Evolutionary conservation across 306 rosid species (phyloP).

Genomic region (Castanea crenata): DNA sequence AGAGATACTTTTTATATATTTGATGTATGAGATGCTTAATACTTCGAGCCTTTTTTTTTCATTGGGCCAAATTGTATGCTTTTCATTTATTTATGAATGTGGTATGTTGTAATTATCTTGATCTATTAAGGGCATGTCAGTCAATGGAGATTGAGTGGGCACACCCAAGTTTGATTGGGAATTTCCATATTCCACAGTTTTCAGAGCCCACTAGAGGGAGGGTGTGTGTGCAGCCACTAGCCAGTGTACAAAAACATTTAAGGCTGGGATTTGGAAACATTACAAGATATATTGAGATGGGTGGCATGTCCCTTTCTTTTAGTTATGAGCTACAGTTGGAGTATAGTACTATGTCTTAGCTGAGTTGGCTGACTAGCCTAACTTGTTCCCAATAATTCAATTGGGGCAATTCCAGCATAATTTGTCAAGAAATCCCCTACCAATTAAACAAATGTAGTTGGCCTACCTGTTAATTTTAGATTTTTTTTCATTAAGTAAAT

Average conservation of each 20-base stretch:
- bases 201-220: conserved; percentile 25
- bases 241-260: conserved; percentile 57
- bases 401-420: neutral
- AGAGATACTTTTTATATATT: no score
- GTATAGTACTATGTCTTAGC: conserved; percentile 28
- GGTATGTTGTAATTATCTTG: conserved; percentile 25
- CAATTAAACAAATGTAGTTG: neutral
- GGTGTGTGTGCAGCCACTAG: conserved; percentile 10
- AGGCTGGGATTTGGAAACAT: conserved; percentile 55
- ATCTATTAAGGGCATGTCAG: conserved; percentile 26
- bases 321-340: conserved; percentile 51
- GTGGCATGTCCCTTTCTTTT: conserved; percentile 71
- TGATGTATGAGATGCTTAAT: no score
- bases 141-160: conserved; percentile 25
- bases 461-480: no score
- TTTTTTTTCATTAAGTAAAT: no score
- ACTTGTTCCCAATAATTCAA: conserved; percentile 21
- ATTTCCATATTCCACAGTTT: conserved; percentile 39
- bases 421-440: neutral
- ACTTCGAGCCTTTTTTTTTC: neutral
- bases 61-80: neutral
- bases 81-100: neutral
- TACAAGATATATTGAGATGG: conserved; percentile 40
- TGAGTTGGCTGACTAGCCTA: conserved; percentile 45
- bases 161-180: conserved; percentile 43